Evolutionary conservation across 139 green algal genomes (phyloP).

Genomic region (Trebouxia sp.): DNA sequence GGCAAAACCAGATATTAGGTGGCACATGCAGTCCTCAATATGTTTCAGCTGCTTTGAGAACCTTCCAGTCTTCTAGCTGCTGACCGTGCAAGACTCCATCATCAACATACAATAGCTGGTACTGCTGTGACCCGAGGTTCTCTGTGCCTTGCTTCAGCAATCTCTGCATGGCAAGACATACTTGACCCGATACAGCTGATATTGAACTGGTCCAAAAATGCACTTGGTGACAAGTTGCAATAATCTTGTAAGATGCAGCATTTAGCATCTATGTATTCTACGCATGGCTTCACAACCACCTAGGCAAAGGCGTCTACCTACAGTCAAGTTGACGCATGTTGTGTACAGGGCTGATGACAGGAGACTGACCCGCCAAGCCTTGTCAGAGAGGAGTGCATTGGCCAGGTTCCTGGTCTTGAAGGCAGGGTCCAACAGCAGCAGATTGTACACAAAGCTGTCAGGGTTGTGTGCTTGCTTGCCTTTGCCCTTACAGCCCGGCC

Average conservation of each 20-base stretch:
- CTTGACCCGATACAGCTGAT: no score
- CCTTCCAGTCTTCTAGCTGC: constrained; percentile 29
- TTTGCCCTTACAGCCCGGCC: background rate
- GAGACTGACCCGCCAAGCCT: constrained; percentile 26
- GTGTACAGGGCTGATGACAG: background rate
- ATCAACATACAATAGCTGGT: constrained; percentile 39
- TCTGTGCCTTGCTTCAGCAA: constrained; percentile 33
- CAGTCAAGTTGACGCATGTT: no score
- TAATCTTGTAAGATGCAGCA: no score
- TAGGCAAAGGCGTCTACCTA: no score
- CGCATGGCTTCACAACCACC: no score
- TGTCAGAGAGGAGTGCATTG: background rate
- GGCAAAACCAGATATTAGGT: no score
- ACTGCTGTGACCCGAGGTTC: constrained; percentile 30
- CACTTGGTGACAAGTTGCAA: no score
- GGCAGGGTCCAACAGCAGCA: constrained; percentile 40
- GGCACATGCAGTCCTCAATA: no score
- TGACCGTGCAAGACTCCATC: background rate
- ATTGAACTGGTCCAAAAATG: no score
- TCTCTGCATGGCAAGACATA: no score
- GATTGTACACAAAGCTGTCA: constrained; percentile 3
- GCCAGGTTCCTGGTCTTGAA: background rate
- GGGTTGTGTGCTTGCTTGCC: background rate
- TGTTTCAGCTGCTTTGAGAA: constrained; percentile 16
- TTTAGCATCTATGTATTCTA: no score